Evolutionary conservation across 2,329 filamentous ascomycete genomes (phyloP), one percentile per base, ranked within the genome.

Genomic region (Sporothrix euskadiensis): DNA sequence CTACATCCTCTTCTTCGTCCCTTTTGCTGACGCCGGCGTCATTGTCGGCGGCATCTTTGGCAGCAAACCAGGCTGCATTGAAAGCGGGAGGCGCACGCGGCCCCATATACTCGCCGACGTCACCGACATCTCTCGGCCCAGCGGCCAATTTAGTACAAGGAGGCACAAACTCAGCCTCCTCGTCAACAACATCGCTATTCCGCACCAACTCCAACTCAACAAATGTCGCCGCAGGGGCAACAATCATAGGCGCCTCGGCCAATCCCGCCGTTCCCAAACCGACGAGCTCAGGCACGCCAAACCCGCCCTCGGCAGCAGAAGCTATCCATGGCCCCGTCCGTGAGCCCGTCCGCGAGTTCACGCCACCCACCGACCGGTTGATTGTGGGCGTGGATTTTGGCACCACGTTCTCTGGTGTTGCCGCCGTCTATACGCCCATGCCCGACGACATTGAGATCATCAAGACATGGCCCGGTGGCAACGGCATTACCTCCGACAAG

Each of bases 401-500:
- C 16, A 94, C 92, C n/a, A 94, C 92, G 1, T 94, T 93, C 79
- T 93, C 90, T 59, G 92, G 91, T 72, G 91, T 93, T 74, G 91
- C 91, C 7, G 89, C 90, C 41, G 90, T 92, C 4, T 93, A 93
- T 78, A 92, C 90, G 16, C 91, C 89, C 4, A 92, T 89, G 1
- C 92, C 92, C 14, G 92, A 94, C 80, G 92, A 94, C 80, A 85
- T 94, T 73, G 91, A 94, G 79, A 93, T 94, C 78, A 94, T 94
- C 83, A 94, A 94, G 83, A 91, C 88, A 16, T 95, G 92, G 92
- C 92, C 92, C 0, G 92, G 92, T 35, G 91, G 91, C 39, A 94
- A 94, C 79, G 92, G 92, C 78, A 93, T 94, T 82, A 94, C 92
- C n/a, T 94, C 91, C 49, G 92, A 95, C 84, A 95, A 95, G 84